Conservation (phyloP, 352 stramenopile genomes). For the Phytophthora megakarya region DNA sequence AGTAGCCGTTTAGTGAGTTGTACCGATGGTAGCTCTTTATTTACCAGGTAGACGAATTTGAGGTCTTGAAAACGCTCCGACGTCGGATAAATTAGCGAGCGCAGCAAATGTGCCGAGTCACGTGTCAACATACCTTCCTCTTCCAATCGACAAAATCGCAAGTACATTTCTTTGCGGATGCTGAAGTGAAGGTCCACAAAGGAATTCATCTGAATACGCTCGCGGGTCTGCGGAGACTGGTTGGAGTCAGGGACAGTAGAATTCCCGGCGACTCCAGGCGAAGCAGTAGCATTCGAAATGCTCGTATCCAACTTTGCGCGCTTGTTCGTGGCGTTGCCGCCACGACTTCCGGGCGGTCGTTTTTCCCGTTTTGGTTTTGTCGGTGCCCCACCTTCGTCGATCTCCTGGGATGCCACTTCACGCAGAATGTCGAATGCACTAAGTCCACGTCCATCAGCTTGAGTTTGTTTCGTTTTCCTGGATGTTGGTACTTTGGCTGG, state of each 20-base stretch:
- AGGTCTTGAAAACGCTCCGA: conserved; percentile 86
- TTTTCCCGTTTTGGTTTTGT: conserved; percentile 45
- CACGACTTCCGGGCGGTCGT: conserved; percentile 20
- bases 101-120: conserved; percentile 75
- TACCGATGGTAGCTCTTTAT: conserved; percentile 75
- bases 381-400: conserved; percentile 33
- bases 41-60: conserved; percentile 90
- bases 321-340: conserved; percentile 27
- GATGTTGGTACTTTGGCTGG: conserved; percentile 24
- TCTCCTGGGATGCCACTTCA: conserved; percentile 77
- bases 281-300: conserved; percentile 15
- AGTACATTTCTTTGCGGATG: conserved; percentile 89
- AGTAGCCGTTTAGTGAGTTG: conserved; percentile 81
- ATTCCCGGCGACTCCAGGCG: conserved; percentile 14
- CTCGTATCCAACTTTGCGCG: conserved; percentile 38
- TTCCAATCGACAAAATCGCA: conserved; percentile 79
- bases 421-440: conserved; percentile 86
- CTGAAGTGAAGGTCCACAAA: conserved; percentile 86
- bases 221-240: conserved; percentile 40
- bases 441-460: conserved; percentile 35
- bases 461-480: conserved; percentile 38
- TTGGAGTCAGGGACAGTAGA: conserved; percentile 23
- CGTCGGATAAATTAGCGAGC: conserved; percentile 81
- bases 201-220: conserved; percentile 74
- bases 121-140: conserved; percentile 71